A percentile compares a stretch with the other conserved stretches of the same genome.
These are phyloP conservation scores for Ophiostoma sp. DNA, from an alignment of 2,329 filamentous ascomycete genomes.

Conservation along the genomic window DNA sequence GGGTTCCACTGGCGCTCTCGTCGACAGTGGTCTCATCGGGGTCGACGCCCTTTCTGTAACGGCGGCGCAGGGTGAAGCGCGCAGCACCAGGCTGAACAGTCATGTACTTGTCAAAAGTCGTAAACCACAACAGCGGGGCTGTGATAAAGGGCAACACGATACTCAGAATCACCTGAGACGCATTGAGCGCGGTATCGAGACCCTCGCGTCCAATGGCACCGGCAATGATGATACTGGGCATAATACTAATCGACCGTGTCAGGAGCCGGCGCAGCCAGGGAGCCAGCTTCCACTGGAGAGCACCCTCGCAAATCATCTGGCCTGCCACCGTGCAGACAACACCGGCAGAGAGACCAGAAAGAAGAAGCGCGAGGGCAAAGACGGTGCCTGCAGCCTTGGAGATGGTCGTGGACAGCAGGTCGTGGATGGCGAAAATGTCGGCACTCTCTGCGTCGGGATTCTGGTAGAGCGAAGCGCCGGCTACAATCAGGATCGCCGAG, in stretches of 20 bases:
- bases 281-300: constrained; percentile 65
- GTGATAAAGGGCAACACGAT: constrained; percentile 77
- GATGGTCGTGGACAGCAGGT: constrained; percentile 62
- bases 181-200: constrained; percentile 66
- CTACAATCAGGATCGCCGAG: constrained; percentile 73
- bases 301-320: constrained; percentile 83
- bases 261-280: constrained; percentile 76
- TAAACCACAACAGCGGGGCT: constrained; percentile 80
- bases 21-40: constrained; percentile 26
- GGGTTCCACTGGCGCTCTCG: constrained; percentile 25
- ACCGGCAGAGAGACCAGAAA: constrained; percentile 75
- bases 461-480: constrained; percentile 68
- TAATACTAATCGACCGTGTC: constrained; percentile 74
- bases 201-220: constrained; percentile 68
- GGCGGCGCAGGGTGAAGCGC: constrained; percentile 31
- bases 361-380: constrained; percentile 75
- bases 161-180: constrained; percentile 70
- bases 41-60: constrained; percentile 11
- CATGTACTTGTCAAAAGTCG: constrained; percentile 74
- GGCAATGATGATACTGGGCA: constrained; percentile 77
- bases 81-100: constrained; percentile 52
- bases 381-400: constrained; percentile 71
- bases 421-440: constrained; percentile 79
- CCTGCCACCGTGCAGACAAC: constrained; percentile 87
- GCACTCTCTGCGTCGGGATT: constrained; percentile 58